Evolutionary conservation across 1,284 basidiomycete species (phyloP).

Genomic region (Marasmius tenuissimus): DNA sequence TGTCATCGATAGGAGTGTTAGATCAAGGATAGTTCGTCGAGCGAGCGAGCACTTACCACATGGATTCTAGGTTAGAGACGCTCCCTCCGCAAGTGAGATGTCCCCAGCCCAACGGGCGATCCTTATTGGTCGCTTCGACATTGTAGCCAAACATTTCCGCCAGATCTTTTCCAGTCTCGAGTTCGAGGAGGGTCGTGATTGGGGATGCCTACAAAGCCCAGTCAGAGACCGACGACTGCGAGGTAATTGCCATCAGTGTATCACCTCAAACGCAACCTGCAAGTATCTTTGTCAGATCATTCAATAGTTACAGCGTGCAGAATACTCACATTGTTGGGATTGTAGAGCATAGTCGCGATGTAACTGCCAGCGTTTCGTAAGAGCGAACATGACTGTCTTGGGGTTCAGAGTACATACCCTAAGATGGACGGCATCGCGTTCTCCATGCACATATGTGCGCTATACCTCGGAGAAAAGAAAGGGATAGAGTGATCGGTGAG

Average conservation of each 20-base stretch:
- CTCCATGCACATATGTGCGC: not conserved
- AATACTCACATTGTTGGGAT: not conserved
- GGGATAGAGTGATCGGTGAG: not conserved
- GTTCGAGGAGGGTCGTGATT: not conserved
- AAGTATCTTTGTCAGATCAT: not conserved
- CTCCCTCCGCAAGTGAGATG: not conserved
- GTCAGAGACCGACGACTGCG: not conserved
- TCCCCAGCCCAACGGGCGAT: not conserved
- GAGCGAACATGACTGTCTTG: too few species aligned
- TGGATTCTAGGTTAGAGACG: not conserved
- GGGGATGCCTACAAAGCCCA: not conserved
- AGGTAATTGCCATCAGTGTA: not conserved
- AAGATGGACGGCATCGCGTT: not conserved
- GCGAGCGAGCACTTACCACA: not conserved
- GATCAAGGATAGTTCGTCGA: not conserved
- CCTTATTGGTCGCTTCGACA: not conserved
- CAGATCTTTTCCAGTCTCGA: not conserved
- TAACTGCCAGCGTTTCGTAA: not conserved
- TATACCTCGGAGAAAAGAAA: not conserved
- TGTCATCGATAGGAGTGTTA: not conserved
- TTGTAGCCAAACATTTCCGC: not conserved
- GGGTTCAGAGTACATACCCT: not conserved
- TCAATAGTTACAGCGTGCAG: not conserved
- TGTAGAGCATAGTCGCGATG: not conserved
- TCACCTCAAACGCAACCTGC: not conserved